A percentile compares a stretch with the other conserved stretches of the same genome.
Evolutionary conservation across 2,329 filamentous ascomycete genomes (phyloP).

Genomic region (Nemania sp.): DNA sequence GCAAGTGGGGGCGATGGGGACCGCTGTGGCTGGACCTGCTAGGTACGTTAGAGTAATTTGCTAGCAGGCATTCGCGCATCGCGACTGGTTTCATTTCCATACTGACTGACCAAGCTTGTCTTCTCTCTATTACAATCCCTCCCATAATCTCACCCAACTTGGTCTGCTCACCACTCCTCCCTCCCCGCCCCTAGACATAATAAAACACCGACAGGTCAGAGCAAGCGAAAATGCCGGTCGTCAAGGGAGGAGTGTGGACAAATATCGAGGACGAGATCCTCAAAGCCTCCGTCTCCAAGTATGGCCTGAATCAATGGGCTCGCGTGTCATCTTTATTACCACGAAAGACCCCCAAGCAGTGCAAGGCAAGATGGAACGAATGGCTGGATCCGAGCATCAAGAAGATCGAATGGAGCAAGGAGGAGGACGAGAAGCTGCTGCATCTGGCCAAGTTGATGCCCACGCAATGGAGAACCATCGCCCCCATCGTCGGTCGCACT

Average conservation of each 20-base stretch:
- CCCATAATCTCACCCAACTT: constrained; percentile 7
- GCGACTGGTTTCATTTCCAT: constrained; percentile 1
- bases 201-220: constrained; percentile 1
- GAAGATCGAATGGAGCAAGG: constrained; percentile 98
- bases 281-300: constrained; percentile 94
- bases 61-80: constrained; percentile 12
- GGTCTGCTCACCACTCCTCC: constrained; percentile 8
- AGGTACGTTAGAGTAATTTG: background rate
- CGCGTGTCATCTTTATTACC: constrained; percentile 96
- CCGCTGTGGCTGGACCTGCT: constrained; percentile 20
- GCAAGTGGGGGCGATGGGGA: background rate
- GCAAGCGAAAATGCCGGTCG: constrained; percentile 69
- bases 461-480: constrained; percentile 98
- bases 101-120: background rate
- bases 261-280: constrained; percentile 94
- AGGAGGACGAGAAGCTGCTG: constrained; percentile 97
- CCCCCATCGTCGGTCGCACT: constrained; percentile 94
- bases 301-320: constrained; percentile 97
- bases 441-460: constrained; percentile 99
- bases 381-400: constrained; percentile 98
- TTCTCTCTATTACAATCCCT: background rate
- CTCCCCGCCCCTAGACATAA: background rate
- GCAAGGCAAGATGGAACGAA: constrained; percentile 98
- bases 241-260: constrained; percentile 81
- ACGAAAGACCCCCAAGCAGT: constrained; percentile 98